phyloP scores from a whole-genome alignment of 2,329 filamentous ascomycete species.

The Colletotrichum liaoningense region DNA sequence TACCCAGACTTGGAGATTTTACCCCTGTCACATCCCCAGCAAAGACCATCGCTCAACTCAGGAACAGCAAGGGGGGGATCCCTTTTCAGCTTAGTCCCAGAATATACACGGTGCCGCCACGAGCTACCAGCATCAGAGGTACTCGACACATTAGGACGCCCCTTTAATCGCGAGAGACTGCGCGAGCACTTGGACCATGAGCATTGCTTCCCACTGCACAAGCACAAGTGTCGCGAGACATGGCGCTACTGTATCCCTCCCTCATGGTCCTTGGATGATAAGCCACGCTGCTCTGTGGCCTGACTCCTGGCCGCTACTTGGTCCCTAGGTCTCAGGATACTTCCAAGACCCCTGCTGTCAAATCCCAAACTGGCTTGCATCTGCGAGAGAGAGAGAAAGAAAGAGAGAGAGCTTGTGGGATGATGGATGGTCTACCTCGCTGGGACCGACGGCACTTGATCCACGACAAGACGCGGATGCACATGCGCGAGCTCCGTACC shows the following conservation, averaged over 20 bases:
- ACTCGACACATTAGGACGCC: slow-evolving; percentile 17
- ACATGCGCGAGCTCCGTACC: slow-evolving; percentile 17
- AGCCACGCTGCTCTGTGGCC: slow-evolving; percentile 9
- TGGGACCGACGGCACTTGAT: slow-evolving; percentile 21
- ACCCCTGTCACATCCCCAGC: slow-evolving; percentile 26
- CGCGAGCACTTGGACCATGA: slow-evolving; percentile 11
- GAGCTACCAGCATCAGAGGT: slow-evolving; percentile 24
- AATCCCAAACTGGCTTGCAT: slow-evolving; percentile 5
- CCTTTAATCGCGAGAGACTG: slow-evolving; percentile 18
- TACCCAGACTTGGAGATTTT: slow-evolving; percentile 27
- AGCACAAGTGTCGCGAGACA: background rate
- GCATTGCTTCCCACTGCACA: background rate
- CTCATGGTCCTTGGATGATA: slow-evolving; percentile 7
- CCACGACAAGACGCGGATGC: slow-evolving; percentile 1
- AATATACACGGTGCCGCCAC: background rate
- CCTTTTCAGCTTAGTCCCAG: background rate
- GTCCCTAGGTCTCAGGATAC: slow-evolving; percentile 4
- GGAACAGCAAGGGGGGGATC: slow-evolving; percentile 14
- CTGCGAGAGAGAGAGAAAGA: background rate
- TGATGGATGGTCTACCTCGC: slow-evolving; percentile 6
- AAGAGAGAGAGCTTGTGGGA: slow-evolving; percentile 8
- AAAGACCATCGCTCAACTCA: slow-evolving; percentile 20
- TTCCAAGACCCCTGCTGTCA: slow-evolving; percentile 21
- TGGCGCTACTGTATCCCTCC: slow-evolving; percentile 5
- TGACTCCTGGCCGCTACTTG: slow-evolving; percentile 24